Conservation (phyloP, 1,284 basidiomycete species). For the Schizopora paradoxa region DNA sequence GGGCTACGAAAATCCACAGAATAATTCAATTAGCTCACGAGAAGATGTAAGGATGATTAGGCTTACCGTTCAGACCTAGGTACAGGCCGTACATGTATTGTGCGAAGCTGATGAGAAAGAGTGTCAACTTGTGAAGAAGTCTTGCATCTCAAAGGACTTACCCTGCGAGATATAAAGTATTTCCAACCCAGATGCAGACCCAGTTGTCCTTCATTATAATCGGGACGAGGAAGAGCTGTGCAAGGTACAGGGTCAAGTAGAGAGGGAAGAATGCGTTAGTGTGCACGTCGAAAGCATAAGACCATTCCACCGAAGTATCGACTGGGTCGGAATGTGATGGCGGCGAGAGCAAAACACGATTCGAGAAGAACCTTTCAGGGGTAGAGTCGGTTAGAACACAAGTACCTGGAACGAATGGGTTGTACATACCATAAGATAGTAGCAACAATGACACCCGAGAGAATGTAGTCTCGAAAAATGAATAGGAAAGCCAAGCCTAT, state of each 20-base stretch:
- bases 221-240: conserved; percentile 79
- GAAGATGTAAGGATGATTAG: conserved; percentile 2
- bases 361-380: conserved; percentile 60
- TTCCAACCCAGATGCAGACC: conserved; percentile 90
- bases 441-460: conserved; percentile 68
- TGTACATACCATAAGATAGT: conserved; percentile 69
- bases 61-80: conserved; percentile 75
- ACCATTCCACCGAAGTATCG: conserved; percentile 81
- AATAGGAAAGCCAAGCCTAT: conserved; percentile 70
- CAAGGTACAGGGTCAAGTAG: conserved; percentile 82
- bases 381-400: not conserved
- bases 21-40: too few relatives aligned
- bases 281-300: conserved; percentile 92
- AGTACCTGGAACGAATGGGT: conserved; percentile 3
- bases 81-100: conserved; percentile 92
- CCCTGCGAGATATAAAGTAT: conserved; percentile 86
- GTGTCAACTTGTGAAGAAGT: not conserved
- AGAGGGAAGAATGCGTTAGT: conserved; percentile 93
- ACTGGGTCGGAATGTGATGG: conserved; percentile 67
- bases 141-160: conserved; percentile 33
- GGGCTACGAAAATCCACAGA: conserved; percentile 39
- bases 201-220: conserved; percentile 81
- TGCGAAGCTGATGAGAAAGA: conserved; percentile 47
- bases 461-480: conserved; percentile 83
- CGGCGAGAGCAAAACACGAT: conserved; percentile 64